Conservation (phyloP, 306 rosid species). For the Neltuma alba region DNA sequence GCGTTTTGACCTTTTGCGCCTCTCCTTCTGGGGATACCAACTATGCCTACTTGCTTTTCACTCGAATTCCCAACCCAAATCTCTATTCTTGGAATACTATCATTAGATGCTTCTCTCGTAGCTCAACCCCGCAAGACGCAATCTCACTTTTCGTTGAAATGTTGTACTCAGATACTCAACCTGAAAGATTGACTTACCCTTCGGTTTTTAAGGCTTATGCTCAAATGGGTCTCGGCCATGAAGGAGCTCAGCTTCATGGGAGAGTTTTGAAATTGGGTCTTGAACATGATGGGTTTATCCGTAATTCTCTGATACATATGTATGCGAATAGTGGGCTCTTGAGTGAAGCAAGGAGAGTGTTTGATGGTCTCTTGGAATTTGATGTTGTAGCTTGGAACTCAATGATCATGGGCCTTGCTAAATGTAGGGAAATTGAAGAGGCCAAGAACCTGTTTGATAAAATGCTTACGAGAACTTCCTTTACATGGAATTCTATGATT, state of each 20-base stretch:
- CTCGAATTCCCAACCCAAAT: slow-evolving; percentile 55
- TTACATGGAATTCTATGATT: slow-evolving; percentile 85
- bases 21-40: slow-evolving; percentile 68
- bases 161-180: slow-evolving; percentile 58
- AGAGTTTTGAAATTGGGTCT: slow-evolving; percentile 68
- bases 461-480: slow-evolving; percentile 55
- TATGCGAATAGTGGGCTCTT: slow-evolving; percentile 69
- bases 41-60: slow-evolving; percentile 69
- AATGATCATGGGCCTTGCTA: slow-evolving; percentile 75
- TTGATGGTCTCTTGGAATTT: slow-evolving; percentile 52
- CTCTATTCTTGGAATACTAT: slow-evolving; percentile 80
- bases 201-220: slow-evolving; percentile 85
- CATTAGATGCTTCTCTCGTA: slow-evolving; percentile 76
- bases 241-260: slow-evolving; percentile 91
- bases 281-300: slow-evolving; percentile 53
- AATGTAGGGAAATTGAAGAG: slow-evolving; percentile 72
- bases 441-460: slow-evolving; percentile 66
- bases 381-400: slow-evolving; percentile 81
- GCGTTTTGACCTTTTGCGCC: slow-evolving; percentile 66
- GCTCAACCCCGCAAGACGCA: slow-evolving; percentile 64
- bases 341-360: slow-evolving; percentile 62
- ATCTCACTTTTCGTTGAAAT: slow-evolving; percentile 74
- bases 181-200: slow-evolving; percentile 73
- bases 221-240: slow-evolving; percentile 57
- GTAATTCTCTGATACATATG: slow-evolving; percentile 69